Conservation (phyloP, 2,329 filamentous ascomycete species). For the Akanthomyces dipterigenus region DNA sequence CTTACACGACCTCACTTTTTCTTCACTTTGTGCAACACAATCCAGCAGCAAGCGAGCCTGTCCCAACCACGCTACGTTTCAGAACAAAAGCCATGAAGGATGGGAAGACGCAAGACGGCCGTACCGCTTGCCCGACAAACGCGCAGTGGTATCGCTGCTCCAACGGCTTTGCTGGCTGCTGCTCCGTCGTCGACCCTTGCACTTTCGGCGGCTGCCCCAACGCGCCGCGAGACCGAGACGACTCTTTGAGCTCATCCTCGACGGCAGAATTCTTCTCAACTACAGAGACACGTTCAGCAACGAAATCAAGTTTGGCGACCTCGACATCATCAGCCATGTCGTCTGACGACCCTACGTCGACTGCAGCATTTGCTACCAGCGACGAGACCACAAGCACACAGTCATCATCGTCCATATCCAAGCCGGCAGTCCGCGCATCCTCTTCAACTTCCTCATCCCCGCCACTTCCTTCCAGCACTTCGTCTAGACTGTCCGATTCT, state of each 20-base stretch:
- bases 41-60: neutral
- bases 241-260: neutral
- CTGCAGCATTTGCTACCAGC: neutral
- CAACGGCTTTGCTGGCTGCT: constrained; percentile 38
- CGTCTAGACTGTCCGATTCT: constrained; percentile 28
- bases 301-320: too few relatives aligned
- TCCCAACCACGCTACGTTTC: neutral
- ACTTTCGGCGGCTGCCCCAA: constrained; percentile 24
- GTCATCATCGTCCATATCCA: neutral
- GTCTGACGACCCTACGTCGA: neutral
- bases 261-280: too few relatives aligned
- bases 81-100: neutral
- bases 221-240: neutral
- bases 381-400: neutral
- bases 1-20: constrained; percentile 5
- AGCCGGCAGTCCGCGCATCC: neutral
- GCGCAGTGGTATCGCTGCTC: constrained; percentile 32
- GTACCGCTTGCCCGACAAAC: constrained; percentile 22
- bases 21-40: neutral
- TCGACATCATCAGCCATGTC: neutral
- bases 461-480: neutral
- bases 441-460: neutral
- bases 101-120: neutral
- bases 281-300: too few relatives aligned
- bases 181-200: constrained; percentile 37